These are phyloP conservation scores for Phialemoniopsis sp. DNA, from an alignment of 2,329 filamentous ascomycete species.

Conservation along the genomic window DNA sequence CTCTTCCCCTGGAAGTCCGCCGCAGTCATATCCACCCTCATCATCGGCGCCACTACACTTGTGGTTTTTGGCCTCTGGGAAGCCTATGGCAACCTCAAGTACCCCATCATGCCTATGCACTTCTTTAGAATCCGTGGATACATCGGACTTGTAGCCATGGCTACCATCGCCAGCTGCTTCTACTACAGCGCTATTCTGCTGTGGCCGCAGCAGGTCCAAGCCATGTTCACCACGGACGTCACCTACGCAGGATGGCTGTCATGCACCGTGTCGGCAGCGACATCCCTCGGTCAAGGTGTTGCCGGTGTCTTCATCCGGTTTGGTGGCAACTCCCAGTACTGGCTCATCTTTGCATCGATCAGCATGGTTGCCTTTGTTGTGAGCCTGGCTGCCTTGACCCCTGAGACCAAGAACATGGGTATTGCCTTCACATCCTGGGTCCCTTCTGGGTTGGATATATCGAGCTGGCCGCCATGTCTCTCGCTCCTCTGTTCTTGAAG, in stretches of 20 bases:
- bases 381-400: constrained; percentile 25
- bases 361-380: constrained; percentile 29
- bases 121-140: constrained; percentile 2
- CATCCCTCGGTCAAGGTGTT: constrained; percentile 25
- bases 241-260: constrained; percentile 25
- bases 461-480: constrained; percentile 25
- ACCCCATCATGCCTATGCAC: constrained; percentile 4
- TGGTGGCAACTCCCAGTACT: constrained; percentile 28
- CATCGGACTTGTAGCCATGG: background rate
- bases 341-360: constrained; percentile 29
- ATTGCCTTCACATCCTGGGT: constrained; percentile 28
- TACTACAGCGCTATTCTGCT: constrained; percentile 3
- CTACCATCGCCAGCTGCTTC: constrained; percentile 1
- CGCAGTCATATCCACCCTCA: constrained; percentile 29
- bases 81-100: constrained; percentile 20
- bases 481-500: constrained; percentile 30
- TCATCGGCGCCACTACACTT: constrained; percentile 25
- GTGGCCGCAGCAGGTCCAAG: constrained; percentile 24
- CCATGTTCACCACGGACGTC: constrained; percentile 26
- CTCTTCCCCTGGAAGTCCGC: constrained; percentile 35
- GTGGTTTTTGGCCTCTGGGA: constrained; percentile 31
- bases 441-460: constrained; percentile 31
- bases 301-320: constrained; percentile 25
- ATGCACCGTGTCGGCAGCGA: constrained; percentile 26
- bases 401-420: constrained; percentile 20